These are phyloP conservation scores for Tetragonia tetragonoides DNA, from an alignment of 148 eudicot species.

Conservation along the genomic window DNA sequence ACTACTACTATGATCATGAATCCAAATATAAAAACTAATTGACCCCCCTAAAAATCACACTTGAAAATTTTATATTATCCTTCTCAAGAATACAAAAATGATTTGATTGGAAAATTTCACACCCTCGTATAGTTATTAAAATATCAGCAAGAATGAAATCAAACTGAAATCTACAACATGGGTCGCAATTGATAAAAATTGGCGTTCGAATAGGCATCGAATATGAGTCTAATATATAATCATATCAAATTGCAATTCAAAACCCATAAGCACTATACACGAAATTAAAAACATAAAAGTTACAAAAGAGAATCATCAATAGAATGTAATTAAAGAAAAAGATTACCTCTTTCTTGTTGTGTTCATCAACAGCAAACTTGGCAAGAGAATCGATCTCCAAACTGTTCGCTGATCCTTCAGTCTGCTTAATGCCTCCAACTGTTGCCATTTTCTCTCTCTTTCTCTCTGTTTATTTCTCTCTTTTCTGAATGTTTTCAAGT, in stretches of 20 bases:
- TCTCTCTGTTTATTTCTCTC: not conserved
- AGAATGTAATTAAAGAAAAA: not conserved
- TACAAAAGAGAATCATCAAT: not conserved
- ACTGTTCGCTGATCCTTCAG: slow-evolving; percentile 40
- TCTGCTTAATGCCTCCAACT: slow-evolving; percentile 33
- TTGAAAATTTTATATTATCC: no score
- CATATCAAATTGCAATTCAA: not conserved
- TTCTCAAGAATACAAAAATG: no score
- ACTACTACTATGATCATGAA: no score
- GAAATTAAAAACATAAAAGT: not conserved
- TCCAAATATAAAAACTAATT: no score
- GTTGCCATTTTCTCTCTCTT: slow-evolving; percentile 28
- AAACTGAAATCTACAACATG: no score
- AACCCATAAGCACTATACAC: not conserved
- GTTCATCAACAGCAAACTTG: slow-evolving; percentile 42
- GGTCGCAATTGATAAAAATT: not conserved
- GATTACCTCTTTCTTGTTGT: slow-evolving; percentile 38
- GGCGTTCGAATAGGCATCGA: not conserved
- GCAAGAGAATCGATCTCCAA: slow-evolving; percentile 40
- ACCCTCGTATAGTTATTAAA: no score
- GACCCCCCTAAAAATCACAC: no score
- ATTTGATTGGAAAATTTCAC: no score
- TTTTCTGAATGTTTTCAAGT: not conserved
- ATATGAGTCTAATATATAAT: not conserved
- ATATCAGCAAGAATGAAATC: no score